Base-by-base conservation (phyloP, 306 rosid genomes). In the Corylus heterophylla region DNA sequence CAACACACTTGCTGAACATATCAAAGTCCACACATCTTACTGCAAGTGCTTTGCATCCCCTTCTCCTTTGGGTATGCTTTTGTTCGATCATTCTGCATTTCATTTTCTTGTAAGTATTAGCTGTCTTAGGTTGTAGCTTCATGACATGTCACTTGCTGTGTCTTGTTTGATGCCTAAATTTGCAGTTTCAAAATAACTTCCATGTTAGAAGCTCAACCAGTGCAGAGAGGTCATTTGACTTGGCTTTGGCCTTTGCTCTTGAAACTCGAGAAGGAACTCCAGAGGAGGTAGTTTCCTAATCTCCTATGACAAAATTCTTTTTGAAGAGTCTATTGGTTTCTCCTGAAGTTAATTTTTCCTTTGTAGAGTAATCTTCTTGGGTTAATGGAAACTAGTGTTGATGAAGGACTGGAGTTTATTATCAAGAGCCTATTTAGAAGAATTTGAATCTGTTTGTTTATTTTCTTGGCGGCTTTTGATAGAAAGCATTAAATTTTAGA, bases 151-250 rank as follows among this genome's bases (percentile, higher is more conserved):
- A 18, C 71, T n/a, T 71, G 74, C 66, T 61, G 54, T 73, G 61
- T 79, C 68, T 51, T 77, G 64, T 83, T 79, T 85, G 69, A 71
- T 84, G 80, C 74, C 39, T 76, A 75, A 54, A 78, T 75, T 78
- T 78, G 84, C 97, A 94, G 98, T 91, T 94, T 74, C 97, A 90
- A 79, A 71, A 86, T 71, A 91, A 87, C 80, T 94, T 94, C 79
- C 90, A 6, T 63, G 89, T 89, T 82, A 86, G 86, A 85, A 85
- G 80, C 81, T 76, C 81, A 76, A 80, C 68, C 0, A 76, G 72
- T 64, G 84, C 75, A 78, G 89, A 82, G 75, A 79, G 74, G 39
- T 74, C 89, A 66, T 79, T 82, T 73, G 68, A 22, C 78, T 80
- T 81, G 45, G 86, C 89, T 83, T 69, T 91, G 75, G 74, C 88